A percentile compares a stretch with the other conserved stretches of the same genome.
Conservation (phyloP, 1,139 yeast species). For the Kodamaea alishanica region DNA sequence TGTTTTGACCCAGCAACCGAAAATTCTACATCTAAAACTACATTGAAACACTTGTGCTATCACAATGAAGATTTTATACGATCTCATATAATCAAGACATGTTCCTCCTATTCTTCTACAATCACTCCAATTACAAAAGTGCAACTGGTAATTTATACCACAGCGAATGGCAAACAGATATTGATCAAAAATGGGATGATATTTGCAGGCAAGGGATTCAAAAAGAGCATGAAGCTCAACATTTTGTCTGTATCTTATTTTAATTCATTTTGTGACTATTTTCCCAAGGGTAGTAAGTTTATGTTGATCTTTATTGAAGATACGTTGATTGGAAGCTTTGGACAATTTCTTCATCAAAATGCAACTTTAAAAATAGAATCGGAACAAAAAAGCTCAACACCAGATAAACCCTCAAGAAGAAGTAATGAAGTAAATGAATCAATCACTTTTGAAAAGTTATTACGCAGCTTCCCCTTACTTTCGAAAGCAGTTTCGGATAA, state of each 20-base stretch:
- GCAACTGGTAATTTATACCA: constrained; percentile 47
- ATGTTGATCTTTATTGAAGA: constrained; percentile 52
- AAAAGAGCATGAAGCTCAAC: constrained; percentile 40
- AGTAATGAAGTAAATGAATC: not conserved
- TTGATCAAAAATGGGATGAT: constrained; percentile 54
- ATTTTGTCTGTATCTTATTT: constrained; percentile 44
- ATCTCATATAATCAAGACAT: constrained; percentile 58
- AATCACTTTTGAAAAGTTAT: constrained; percentile 29
- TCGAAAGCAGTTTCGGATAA: constrained; percentile 46
- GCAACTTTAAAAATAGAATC: not conserved
- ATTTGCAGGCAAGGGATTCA: constrained; percentile 57
- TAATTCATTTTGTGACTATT: constrained; percentile 44
- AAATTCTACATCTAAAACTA: constrained; percentile 23
- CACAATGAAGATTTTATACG: constrained; percentile 60
- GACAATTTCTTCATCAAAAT: constrained; percentile 3
- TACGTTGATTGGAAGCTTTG: constrained; percentile 41
- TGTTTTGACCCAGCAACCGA: constrained; percentile 49
- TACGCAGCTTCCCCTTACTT: constrained; percentile 46
- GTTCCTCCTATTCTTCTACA: constrained; percentile 31
- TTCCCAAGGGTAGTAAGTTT: constrained; percentile 48
- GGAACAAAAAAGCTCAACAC: constrained; percentile 1
- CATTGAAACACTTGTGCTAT: constrained; percentile 56
- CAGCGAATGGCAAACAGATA: constrained; percentile 59
- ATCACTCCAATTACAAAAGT: constrained; percentile 39
- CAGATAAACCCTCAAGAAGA: not conserved